Conservation (phyloP, 306 rosid species). For the Fragaria ananassa region DNA sequence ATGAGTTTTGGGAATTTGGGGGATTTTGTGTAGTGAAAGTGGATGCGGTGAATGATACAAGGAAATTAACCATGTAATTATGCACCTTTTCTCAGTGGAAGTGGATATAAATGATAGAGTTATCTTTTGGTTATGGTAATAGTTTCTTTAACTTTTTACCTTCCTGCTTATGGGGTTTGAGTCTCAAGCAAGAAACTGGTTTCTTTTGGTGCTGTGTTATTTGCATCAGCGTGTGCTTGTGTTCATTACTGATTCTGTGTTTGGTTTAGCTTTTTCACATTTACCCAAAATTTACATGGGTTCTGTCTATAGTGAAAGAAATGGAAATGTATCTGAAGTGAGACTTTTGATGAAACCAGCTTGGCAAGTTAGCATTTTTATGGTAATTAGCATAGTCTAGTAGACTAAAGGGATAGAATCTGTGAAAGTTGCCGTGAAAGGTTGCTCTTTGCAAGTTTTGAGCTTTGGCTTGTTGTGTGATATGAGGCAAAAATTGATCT, state of each 20-base stretch:
- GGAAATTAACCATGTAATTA: constrained; percentile 20
- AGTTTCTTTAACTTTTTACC: not conserved
- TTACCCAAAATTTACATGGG: not conserved
- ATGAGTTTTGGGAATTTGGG: constrained; percentile 12
- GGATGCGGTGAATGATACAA: constrained; percentile 1
- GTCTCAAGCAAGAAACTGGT: constrained; percentile 2
- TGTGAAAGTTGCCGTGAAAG: constrained; percentile 13
- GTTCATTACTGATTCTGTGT: not conserved
- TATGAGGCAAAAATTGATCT: constrained; percentile 4
- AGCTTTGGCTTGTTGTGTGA: constrained; percentile 13
- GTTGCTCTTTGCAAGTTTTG: not conserved
- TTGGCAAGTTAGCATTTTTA: not conserved
- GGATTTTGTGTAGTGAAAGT: not conserved
- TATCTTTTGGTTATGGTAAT: constrained; percentile 2
- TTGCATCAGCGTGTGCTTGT: not conserved
- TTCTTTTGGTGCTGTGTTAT: not conserved
- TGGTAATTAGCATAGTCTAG: not conserved
- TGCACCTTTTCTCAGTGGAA: constrained; percentile 11
- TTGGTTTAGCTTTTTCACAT: not conserved
- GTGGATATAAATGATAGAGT: constrained; percentile 16
- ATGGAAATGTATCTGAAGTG: not conserved
- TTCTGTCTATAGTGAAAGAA: not conserved
- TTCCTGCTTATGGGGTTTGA: not conserved
- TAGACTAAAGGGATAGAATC: not conserved
- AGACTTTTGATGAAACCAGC: constrained; percentile 8